Evolutionary conservation across 1,139 yeast genomes (phyloP), one percentile per base, ranked within the genome.

Genomic region (Sugiyamaella sp.): DNA sequence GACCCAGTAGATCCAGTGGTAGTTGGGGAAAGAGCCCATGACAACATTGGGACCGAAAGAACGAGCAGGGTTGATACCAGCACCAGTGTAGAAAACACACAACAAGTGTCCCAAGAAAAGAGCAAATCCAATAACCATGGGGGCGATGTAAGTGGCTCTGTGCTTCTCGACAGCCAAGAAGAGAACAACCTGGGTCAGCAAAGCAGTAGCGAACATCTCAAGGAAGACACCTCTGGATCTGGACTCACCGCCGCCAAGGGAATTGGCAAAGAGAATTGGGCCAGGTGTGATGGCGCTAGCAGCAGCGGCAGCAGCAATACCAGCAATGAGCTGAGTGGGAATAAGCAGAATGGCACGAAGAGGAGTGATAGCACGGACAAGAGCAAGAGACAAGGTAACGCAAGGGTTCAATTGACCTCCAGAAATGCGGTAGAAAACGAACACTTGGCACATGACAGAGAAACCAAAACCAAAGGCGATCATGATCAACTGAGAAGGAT

Each of bases 351-450:
- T 71, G 62, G 88, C 93, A 70, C 95, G 81, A 39, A 85, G 57
- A 54, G 93, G 90, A 43, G 89, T 80, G 58, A 86, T 78, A 52
- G 90, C 95, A 59, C 86, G 80, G 24, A 87, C 86, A 49, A 86
- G 74, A 19, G 83, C 79, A 67, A 89, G 75, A 35, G 93, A 76
- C 52, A 88, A 75, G 35, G 96, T 85, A 47, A 89, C 96, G 49
- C 95, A 91, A 9, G 97, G 97, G 75, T 89, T 89, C 69, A 89
- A 80, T 73, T 88, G 88, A 74, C 95, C 96, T 67, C 96, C 96
- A 49, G 95, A 86, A 58, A 89, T 80, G 71, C 91, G 82, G 74
- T 80, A 86, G 66, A 88, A 85, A 67, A 85, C 75, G 68, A 85
- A 84, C 49, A 87, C 88, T 59, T 81, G 81, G 64, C 85, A 83